These are phyloP conservation scores for Candida quercuum DNA, from an alignment of 805 yeast genomes.

Conservation along the genomic window DNA sequence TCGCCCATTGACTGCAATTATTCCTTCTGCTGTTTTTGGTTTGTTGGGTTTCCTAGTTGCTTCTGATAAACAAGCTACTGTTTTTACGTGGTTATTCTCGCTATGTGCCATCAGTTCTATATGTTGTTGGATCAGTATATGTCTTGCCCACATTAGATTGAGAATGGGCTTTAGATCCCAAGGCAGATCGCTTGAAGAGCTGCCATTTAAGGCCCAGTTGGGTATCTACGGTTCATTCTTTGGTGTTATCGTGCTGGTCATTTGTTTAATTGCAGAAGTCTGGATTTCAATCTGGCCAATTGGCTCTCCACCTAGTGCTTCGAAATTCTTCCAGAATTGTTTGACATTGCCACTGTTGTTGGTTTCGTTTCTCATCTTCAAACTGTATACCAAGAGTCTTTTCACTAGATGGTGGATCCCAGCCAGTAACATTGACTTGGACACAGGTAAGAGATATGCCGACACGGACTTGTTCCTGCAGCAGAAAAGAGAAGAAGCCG, in stretches of 20 bases:
- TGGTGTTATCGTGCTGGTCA: slow-evolving; percentile 50
- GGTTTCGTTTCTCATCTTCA: slow-evolving; percentile 27
- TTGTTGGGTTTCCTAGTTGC: slow-evolving; percentile 54
- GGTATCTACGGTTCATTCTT: slow-evolving; percentile 65
- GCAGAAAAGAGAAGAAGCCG: slow-evolving; percentile 52
- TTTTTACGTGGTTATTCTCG: slow-evolving; percentile 62
- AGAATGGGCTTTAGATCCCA: slow-evolving; percentile 57
- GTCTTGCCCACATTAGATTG: slow-evolving; percentile 55
- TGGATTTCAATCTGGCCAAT: slow-evolving; percentile 79
- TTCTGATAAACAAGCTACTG: slow-evolving; percentile 43
- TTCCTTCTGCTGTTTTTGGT: slow-evolving; percentile 47
- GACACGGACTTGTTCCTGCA: slow-evolving; percentile 52
- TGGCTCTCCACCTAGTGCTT: slow-evolving; percentile 25
- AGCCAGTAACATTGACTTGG: slow-evolving; percentile 49
- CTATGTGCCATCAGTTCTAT: slow-evolving; percentile 57
- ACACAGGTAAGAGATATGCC: slow-evolving; percentile 59
- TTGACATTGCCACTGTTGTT: slow-evolving; percentile 33
- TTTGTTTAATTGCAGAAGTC: slow-evolving; percentile 70
- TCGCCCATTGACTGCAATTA: slow-evolving; percentile 58
- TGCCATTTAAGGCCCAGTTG: slow-evolving; percentile 57
- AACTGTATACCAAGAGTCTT: slow-evolving; percentile 31
- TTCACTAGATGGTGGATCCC: slow-evolving; percentile 35
- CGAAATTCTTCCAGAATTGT: slow-evolving; percentile 34
- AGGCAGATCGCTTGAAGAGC: slow-evolving; percentile 64
- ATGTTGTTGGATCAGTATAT: slow-evolving; percentile 60